Evolutionary conservation across 1,139 yeast genomes (phyloP).

Genomic region (Magnusiomyces fungicola): DNA sequence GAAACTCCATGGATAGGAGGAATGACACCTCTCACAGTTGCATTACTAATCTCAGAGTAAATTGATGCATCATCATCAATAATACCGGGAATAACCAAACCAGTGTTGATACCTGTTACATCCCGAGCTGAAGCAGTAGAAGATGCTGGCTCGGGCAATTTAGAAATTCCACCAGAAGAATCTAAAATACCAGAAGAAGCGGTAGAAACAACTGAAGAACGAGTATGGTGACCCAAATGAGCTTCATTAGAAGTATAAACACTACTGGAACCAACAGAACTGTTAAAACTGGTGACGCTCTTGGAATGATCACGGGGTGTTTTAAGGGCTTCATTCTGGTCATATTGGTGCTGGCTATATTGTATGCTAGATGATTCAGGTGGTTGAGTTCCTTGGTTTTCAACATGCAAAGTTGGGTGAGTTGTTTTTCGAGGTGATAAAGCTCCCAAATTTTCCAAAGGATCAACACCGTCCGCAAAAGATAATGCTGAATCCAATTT

Average conservation of each 20-base stretch:
- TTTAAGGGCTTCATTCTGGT: not conserved
- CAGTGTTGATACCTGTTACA: not conserved
- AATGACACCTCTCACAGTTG: not conserved
- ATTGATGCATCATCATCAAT: slow-evolving; percentile 1
- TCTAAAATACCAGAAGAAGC: slow-evolving; percentile 1
- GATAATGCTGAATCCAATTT: too few relatives aligned
- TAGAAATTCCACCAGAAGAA: not conserved
- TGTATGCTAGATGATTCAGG: not conserved
- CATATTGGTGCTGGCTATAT: not conserved
- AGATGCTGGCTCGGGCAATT: not conserved
- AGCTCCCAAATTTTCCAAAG: not conserved
- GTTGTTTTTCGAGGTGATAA: not conserved
- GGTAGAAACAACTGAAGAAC: not conserved
- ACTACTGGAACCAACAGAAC: not conserved
- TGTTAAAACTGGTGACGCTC: not conserved
- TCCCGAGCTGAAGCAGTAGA: not conserved
- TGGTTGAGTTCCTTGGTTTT: too few relatives aligned
- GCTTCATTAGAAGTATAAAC: not conserved
- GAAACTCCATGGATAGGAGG: not conserved
- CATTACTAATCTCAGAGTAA: slow-evolving; percentile 1
- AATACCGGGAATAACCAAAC: not conserved
- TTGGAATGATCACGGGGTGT: not conserved
- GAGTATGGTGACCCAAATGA: not conserved
- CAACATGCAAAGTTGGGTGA: too few relatives aligned
- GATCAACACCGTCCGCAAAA: too few relatives aligned